Evolutionary conservation across 345 rosid genomes (phyloP).

Genomic region (Moricandia arvensis): DNA sequence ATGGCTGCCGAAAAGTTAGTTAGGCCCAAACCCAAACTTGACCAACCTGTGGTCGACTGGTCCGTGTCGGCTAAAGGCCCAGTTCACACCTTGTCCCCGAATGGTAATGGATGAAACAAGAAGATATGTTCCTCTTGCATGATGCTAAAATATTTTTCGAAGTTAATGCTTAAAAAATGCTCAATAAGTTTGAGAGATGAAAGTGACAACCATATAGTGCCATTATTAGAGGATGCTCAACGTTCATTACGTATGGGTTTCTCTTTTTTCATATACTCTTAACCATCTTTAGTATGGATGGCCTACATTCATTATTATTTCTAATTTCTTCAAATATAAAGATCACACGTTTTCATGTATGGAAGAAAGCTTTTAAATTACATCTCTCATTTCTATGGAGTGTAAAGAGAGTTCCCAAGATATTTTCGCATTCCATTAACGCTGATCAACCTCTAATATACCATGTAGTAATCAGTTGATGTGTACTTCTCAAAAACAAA

Average conservation of each 20-base stretch:
- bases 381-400: constrained; percentile 21
- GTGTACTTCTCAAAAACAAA: background rate
- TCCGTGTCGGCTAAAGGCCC: background rate
- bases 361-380: constrained; percentile 12
- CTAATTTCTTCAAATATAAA: constrained; percentile 14
- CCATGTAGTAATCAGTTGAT: background rate
- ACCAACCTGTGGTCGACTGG: background rate
- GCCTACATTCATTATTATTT: constrained; percentile 30
- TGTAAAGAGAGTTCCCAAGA: constrained; percentile 9
- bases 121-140: background rate
- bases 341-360: constrained; percentile 18
- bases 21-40: background rate
- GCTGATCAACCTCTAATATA: background rate
- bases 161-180: background rate
- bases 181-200: constrained; percentile 16
- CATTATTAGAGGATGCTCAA: background rate
- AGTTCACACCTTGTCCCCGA: background rate
- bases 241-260: constrained; percentile 25
- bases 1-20: background rate
- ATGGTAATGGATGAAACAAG: background rate
- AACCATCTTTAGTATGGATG: constrained; percentile 18
- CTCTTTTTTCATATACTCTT: constrained; percentile 20
- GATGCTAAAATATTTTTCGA: background rate
- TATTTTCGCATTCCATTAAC: constrained; percentile 1
- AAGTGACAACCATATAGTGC: constrained; percentile 1